Conservation (phyloP, 164 flowering plant genomes). For the Macadamia tetraphylla region DNA sequence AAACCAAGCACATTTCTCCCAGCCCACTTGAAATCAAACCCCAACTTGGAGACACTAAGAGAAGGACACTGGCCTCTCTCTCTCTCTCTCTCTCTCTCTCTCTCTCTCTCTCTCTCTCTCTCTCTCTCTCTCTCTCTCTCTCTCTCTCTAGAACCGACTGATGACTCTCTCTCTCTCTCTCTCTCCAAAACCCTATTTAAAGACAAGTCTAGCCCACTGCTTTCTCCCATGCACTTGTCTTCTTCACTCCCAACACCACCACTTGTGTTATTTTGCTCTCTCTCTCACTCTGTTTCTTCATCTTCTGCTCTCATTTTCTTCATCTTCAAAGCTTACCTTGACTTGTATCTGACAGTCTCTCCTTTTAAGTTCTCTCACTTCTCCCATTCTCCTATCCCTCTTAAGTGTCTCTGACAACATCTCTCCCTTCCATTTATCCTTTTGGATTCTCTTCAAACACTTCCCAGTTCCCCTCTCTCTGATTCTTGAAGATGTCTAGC, state of each 20-base stretch:
- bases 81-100: slow-evolving; percentile 24
- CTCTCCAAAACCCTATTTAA: slow-evolving; percentile 12
- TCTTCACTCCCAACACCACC: slow-evolving; percentile 24
- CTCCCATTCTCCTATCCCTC: not conserved
- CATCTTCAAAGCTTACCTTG: not conserved
- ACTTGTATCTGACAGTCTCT: no score
- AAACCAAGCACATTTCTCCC: slow-evolving; percentile 25
- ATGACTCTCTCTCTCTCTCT: slow-evolving; percentile 20
- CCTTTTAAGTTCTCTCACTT: not conserved
- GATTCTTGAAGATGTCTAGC: slow-evolving; percentile 34
- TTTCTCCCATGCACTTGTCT: slow-evolving; percentile 31
- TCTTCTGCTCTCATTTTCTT: not conserved
- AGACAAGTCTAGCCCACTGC: slow-evolving; percentile 22
- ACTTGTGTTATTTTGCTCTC: slow-evolving; percentile 16
- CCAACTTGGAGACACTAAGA: slow-evolving; percentile 28
- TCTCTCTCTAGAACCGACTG: slow-evolving; percentile 17
- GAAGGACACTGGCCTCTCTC: slow-evolving; percentile 30
- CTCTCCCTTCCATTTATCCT: no score
- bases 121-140: slow-evolving; percentile 23
- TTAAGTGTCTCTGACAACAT: not conserved
- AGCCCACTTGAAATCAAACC: slow-evolving; percentile 33
- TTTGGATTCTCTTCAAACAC: not conserved
- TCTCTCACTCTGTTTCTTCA: slow-evolving; percentile 12
- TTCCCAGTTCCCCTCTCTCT: no score
- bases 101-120: slow-evolving; percentile 21